These are phyloP conservation scores for Nakaseomyces sp. DNA, from an alignment of 1,139 yeast species.

Conservation along the genomic window DNA sequence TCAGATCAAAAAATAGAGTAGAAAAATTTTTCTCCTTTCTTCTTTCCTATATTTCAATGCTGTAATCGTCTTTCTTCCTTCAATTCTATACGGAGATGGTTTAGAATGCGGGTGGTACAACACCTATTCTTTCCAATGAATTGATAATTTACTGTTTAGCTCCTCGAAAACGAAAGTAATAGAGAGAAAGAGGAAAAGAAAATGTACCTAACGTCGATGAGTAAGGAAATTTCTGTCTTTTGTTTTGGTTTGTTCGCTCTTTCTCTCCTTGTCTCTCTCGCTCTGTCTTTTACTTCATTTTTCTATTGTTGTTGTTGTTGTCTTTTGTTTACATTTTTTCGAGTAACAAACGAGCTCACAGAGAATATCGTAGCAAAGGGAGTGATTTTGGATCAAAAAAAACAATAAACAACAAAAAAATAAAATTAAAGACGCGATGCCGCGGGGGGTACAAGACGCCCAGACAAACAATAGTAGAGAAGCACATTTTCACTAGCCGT, in stretches of 20 bases:
- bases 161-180: too few species aligned
- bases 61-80: background rate
- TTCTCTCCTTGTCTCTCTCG: background rate
- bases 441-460: too few species aligned
- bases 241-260: background rate
- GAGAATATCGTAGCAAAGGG: background rate
- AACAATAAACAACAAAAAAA: too few species aligned
- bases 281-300: background rate
- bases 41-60: background rate
- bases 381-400: background rate
- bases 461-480: background rate
- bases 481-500: too few species aligned
- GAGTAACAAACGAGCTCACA: background rate
- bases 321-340: background rate
- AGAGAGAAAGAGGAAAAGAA: background rate
- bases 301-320: background rate
- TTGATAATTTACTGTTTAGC: background rate
- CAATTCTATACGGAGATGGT: background rate
- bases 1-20: background rate
- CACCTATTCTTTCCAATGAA: background rate
- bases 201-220: background rate
- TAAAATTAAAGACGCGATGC: background rate
- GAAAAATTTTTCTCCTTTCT: background rate
- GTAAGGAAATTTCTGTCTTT: background rate
- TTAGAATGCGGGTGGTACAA: background rate